Base-by-base conservation (phyloP, 345 rosid species). In the Fremontodendron californicum region DNA sequence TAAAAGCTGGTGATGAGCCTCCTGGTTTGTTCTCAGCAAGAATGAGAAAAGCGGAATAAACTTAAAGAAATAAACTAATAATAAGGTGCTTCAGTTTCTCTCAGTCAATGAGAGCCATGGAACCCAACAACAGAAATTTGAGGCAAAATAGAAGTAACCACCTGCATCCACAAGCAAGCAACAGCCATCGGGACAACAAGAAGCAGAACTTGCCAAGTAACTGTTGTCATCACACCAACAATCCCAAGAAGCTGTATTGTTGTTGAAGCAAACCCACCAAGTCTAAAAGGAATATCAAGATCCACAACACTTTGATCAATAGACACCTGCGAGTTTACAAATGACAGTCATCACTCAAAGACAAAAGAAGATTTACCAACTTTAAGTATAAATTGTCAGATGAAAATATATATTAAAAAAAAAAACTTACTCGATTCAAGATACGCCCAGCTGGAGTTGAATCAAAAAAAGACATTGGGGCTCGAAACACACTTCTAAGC, bases 131-230 rank as follows among this genome's bases (percentile, higher is more conserved):
- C 42, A 33, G 25, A 4, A 10, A 61, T 18, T 31, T 8, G 45
- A 61, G 57, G 78, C 37, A 46, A 29, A 63, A 74, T 18, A 25
- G 63, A 27, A 58, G 33, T 3, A 75, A 74, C 83, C 75, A 92
- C 97, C 97, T 92, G 97, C 99, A 96, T 96, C 98, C 99, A 96
- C 85, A 96, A 88, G 92, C 98, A 94, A 86, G 97, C 97, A 82
- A 88, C 85, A 5, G 99, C 97, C 91, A 96, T 93, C 0, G 99
- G 99, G 79, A 94, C 84, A 60, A 96, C 97, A 55, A 96, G 95
- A 63, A 96, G 95, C 89, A 96, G 84, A 67, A 96, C 93, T 92
- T 94, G 97, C 99, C 99, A 96, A 70, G 99, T 96, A 61, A 96
- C 99, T 77, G 86, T 83, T 37, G 95, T 86, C 99, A 96, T 96